Conservation (phyloP, 768 basidiomycete genomes). For the Dictyophora rubrovolvata region DNA sequence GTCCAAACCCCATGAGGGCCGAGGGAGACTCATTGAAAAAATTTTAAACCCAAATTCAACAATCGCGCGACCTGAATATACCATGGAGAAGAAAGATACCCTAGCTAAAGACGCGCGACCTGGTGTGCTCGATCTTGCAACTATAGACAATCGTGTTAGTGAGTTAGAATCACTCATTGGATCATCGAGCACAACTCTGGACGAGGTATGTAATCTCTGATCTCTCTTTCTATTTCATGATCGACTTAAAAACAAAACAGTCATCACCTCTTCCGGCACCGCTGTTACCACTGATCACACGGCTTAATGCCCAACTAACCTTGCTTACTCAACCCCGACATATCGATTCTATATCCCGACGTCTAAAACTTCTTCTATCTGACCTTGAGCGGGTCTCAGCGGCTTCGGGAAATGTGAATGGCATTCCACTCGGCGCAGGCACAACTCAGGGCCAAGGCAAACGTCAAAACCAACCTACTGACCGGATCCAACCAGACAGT, state of each 20-base stretch:
- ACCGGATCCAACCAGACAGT: slow-evolving; percentile 9
- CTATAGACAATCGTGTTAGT: slow-evolving; percentile 77
- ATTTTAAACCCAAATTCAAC: slow-evolving; percentile 23
- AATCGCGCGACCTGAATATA: slow-evolving; percentile 8
- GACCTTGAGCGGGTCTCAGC: slow-evolving; percentile 78
- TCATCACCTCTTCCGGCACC: slow-evolving; percentile 66
- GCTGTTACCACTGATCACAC: slow-evolving; percentile 69
- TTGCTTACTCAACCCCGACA: slow-evolving; percentile 92
- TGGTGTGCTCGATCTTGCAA: slow-evolving; percentile 42
- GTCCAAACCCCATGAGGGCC: slow-evolving; percentile 51
- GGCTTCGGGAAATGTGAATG: slow-evolving; percentile 29
- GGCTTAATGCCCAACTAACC: slow-evolving; percentile 76
- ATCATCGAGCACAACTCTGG: slow-evolving; percentile 63
- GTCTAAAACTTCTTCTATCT: slow-evolving; percentile 83
- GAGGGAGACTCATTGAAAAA: slow-evolving; percentile 50
- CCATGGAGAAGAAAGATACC: slow-evolving; percentile 5
- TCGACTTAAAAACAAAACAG: too few relatives aligned
- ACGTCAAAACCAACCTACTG: slow-evolving; percentile 11
- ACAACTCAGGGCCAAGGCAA: slow-evolving; percentile 13
- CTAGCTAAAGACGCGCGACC: slow-evolving; percentile 16
- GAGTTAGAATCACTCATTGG: slow-evolving; percentile 79
- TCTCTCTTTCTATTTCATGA: not conserved
- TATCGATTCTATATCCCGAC: slow-evolving; percentile 88
- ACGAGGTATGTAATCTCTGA: slow-evolving; percentile 48
- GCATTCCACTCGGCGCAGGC: slow-evolving; percentile 35